Evolutionary conservation across 305 asterid genomes (phyloP).

Genomic region (Fraxinus dipetala): DNA sequence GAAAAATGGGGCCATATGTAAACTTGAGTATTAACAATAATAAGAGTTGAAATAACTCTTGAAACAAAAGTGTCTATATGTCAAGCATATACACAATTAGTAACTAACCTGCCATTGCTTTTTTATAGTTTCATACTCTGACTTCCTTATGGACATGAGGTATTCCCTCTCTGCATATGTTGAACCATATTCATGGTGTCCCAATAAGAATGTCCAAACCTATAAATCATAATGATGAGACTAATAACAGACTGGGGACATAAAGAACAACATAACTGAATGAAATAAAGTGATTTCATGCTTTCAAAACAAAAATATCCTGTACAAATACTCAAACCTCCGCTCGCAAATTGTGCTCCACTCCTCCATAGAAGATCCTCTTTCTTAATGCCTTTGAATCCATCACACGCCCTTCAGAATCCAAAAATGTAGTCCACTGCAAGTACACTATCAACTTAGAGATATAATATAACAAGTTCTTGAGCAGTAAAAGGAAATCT

Average conservation of each 20-base stretch:
- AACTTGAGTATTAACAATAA: not conserved
- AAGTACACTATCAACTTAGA: slow-evolving; percentile 28
- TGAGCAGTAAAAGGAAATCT: not conserved
- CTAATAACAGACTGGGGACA: not conserved
- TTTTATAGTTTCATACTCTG: slow-evolving; percentile 80
- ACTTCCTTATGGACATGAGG: slow-evolving; percentile 62
- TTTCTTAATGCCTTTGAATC: slow-evolving; percentile 67
- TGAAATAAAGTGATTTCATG: slow-evolving; percentile 16
- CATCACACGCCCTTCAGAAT: slow-evolving; percentile 79
- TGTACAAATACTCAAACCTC: slow-evolving; percentile 52
- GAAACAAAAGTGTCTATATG: not conserved
- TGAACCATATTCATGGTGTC: slow-evolving; percentile 72
- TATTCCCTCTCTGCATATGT: slow-evolving; percentile 92
- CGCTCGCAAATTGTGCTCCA: slow-evolving; percentile 71
- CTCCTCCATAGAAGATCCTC: slow-evolving; percentile 91
- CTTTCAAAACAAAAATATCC: slow-evolving; percentile 7
- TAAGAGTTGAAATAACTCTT: slow-evolving; percentile 4
- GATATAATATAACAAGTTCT: slow-evolving; percentile 9
- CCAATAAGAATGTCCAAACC: slow-evolving; percentile 90
- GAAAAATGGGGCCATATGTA: slow-evolving; percentile 4
- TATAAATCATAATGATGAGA: slow-evolving; percentile 30
- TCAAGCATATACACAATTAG: slow-evolving; percentile 17
- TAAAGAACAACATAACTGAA: slow-evolving; percentile 11
- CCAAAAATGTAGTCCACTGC: slow-evolving; percentile 87
- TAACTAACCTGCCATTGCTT: slow-evolving; percentile 93